Base-by-base conservation (phyloP, 768 basidiomycete genomes). In the Suillus clintonianus region DNA sequence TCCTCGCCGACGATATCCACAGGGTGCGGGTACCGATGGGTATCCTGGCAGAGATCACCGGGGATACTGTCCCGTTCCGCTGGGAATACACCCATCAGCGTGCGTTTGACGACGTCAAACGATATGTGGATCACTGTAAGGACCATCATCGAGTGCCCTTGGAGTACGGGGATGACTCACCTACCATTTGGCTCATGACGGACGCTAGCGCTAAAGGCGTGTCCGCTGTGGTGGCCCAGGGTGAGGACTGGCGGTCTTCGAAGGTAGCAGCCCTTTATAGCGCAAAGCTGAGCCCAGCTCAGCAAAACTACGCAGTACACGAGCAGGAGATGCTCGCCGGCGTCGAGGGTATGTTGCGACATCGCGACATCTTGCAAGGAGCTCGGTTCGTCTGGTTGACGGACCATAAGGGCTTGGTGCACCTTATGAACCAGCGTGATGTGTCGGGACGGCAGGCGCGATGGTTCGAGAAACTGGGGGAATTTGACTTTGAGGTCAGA, bases 221-320 rank as follows among this genome's bases (percentile, higher is more conserved):
- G 1, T 5, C 19, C 0, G 8, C 8, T 2, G 19, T 43, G 2
- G 42, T 43, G 1, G 42, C 42, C 8, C 42, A 43, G 4, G 42
- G 42, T 19, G 3, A 4, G 1, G 42, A 43, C 5, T 43, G 42
- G 42, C 4, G 5, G 2, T 4, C 15, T 0, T 6, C 42, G 0
- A 8, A 8, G 42, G 19, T 43, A 0, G 19, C 19, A 3, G 42
- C 42, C n/a, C n/a, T n/a, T 43, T 66, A 50, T n/a, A 61, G 55
- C 1, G 63, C 60, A 0, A 81, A 80, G 53, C 63, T 81, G 4
- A 77, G 71, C 19, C 36, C 72, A 0, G 74, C 79, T 0, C 78
- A 81, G 58, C 77, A 78, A 24, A 80, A 80, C 45, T 81, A 81
- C 41, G 70, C 78, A 1, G 76, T 77, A 0, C 80, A 80, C 32